phyloP scores from a whole-genome alignment of 176 grass and related monocot species.

The Themeda triandra region DNA sequence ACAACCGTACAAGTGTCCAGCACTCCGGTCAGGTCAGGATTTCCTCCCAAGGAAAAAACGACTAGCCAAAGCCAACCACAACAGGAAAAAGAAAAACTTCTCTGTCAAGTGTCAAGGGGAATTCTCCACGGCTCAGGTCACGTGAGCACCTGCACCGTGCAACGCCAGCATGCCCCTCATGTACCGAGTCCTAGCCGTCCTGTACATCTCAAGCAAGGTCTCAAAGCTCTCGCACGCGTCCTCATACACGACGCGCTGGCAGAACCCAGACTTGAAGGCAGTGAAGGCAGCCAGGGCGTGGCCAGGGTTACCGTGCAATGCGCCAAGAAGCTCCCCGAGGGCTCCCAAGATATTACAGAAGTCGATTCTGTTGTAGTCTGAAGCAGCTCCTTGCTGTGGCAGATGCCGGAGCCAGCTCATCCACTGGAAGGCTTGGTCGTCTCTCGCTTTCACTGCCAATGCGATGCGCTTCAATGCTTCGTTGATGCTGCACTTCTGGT shows the following conservation, averaged over 20 bases:
- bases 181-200: slow-evolving; percentile 55
- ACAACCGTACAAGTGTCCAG: background rate
- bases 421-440: slow-evolving; percentile 60
- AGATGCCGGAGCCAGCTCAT: slow-evolving; percentile 78
- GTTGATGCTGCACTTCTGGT: slow-evolving; percentile 20
- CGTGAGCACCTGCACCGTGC: slow-evolving; percentile 37
- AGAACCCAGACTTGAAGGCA: slow-evolving; percentile 48
- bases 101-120: background rate
- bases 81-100: background rate
- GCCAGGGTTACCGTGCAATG: slow-evolving; percentile 1
- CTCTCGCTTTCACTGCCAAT: slow-evolving; percentile 21
- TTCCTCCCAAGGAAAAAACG: background rate
- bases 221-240: slow-evolving; percentile 45
- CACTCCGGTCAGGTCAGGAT: background rate
- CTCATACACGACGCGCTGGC: slow-evolving; percentile 36
- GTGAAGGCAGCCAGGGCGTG: slow-evolving; percentile 22
- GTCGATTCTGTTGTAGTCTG: slow-evolving; percentile 24
- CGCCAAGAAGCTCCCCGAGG: slow-evolving; percentile 35
- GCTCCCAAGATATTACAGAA: slow-evolving; percentile 37
- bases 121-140: background rate
- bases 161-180: slow-evolving; percentile 68
- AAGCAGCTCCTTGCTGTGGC: slow-evolving; percentile 16
- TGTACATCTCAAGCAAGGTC: slow-evolving; percentile 51
- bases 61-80: background rate
- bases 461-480: slow-evolving; percentile 37